Percentiles rank a stretch among this genome's conserved stretches.
These are phyloP conservation scores for Acanthamoeba divionensis DNA, from an alignment of 208 protist species.

Conservation along the genomic window DNA sequence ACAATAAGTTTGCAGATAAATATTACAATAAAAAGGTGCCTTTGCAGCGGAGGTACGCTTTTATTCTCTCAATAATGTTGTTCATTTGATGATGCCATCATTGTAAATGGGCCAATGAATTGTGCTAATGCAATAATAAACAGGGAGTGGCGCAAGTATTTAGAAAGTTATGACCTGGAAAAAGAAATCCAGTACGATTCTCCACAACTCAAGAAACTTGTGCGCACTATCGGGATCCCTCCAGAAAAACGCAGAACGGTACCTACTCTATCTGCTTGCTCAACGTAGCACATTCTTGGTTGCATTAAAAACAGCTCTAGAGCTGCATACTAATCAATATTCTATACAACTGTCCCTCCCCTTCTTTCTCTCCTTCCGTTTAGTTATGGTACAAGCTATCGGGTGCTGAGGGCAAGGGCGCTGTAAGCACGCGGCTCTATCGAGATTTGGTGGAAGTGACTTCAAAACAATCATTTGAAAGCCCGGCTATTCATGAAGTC, in stretches of 20 bases:
- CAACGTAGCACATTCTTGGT: too few relatives aligned
- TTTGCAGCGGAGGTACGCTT: background rate
- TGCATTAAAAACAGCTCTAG: too few relatives aligned
- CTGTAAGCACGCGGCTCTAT: background rate
- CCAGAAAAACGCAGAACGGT: too few relatives aligned
- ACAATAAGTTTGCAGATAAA: background rate
- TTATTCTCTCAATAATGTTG: too few relatives aligned
- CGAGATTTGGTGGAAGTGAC: background rate
- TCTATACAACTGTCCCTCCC: too few relatives aligned
- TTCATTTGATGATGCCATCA: too few relatives aligned
- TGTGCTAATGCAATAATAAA: too few relatives aligned
- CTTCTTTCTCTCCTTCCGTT: too few relatives aligned
- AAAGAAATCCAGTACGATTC: slow-evolving; percentile 51
- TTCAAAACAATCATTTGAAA: background rate
- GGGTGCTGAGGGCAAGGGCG: slow-evolving; percentile 41
- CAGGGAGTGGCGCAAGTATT: slow-evolving; percentile 48
- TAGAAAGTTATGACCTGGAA: slow-evolving; percentile 26
- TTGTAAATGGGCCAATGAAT: too few relatives aligned
- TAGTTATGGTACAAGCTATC: slow-evolving; percentile 54
- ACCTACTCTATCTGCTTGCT: too few relatives aligned
- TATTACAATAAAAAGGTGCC: slow-evolving; percentile 23
- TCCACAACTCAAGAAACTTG: slow-evolving; percentile 17
- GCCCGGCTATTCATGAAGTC: background rate
- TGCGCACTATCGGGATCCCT: slow-evolving; percentile 45
- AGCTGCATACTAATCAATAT: too few relatives aligned